Percentiles rank a stretch among this genome's conserved stretches.
These are phyloP conservation scores for Ogataea paraovalis DNA, from an alignment of 805 yeast species.

Conservation along the genomic window DNA sequence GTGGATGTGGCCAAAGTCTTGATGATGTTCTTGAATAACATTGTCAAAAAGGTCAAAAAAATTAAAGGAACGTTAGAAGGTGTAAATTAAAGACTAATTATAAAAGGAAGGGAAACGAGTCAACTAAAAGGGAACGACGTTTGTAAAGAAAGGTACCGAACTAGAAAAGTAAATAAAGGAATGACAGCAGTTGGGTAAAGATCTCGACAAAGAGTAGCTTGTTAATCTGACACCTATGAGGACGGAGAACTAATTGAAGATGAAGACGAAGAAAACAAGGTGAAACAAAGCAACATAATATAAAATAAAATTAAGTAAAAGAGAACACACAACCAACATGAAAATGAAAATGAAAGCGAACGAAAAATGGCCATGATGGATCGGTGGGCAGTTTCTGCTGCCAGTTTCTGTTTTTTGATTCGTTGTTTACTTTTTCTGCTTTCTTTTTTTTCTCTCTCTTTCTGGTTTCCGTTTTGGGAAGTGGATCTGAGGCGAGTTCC, in stretches of 20 bases:
- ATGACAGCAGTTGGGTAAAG: neutral
- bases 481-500: no score
- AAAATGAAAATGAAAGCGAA: no score
- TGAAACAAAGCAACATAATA: neutral
- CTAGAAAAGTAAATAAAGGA: neutral
- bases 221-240: neutral
- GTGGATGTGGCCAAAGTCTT: slow-evolving; percentile 44
- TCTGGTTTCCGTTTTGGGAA: no score
- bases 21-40: slow-evolving; percentile 35
- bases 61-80: slow-evolving; percentile 7
- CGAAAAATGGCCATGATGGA: no score
- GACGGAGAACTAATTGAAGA: no score
- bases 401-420: no score
- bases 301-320: neutral
- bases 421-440: no score
- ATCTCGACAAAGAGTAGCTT: neutral
- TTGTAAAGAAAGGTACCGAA: neutral
- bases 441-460: no score
- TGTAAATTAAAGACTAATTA: neutral
- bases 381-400: no score
- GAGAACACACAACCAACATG: neutral
- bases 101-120: slow-evolving; percentile 19
- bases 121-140: slow-evolving; percentile 24
- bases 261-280: neutral
- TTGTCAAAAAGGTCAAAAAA: neutral